Base-by-base conservation (phyloP, 2,329 filamentous ascomycete species). In the Aureobasidium sp. region DNA sequence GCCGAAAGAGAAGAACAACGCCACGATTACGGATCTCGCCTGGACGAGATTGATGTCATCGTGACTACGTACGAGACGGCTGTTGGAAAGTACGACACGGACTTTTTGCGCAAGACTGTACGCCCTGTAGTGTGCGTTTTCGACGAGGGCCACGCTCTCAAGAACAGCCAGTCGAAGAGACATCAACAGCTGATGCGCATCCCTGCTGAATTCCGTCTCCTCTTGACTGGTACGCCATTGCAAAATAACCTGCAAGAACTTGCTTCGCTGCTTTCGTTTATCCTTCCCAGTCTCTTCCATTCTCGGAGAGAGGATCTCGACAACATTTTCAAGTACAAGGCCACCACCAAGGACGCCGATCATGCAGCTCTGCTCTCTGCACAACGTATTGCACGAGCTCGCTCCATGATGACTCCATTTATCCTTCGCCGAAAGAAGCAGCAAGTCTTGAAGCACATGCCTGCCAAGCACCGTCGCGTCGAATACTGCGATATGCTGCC, bases 211-310 rank as follows among this genome's bases (percentile, higher is more conserved):
- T 97, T 94, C 81, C 87, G 91, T 65, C 83, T 99, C 56, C 81
- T 99, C 4, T 82, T 99, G 29, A 90, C 87, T 31, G 94, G 94
- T 45, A 99, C 94, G 0, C 94, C 94, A 0, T 82, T 99, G 1
- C 90, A 95, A 73, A 95, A 99, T 76, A 97, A 97, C 72, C 79
- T 99, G 22, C 87, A 93, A 71, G 94, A 99, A 76, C 84, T 99
- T 69, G 88, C 91, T 44, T 89, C 91, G 2, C 83, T 99, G 15
- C 83, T 99, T 14, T 90, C 88, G n/a, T 97, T 99, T 71, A 91
- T 99, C 69, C 88, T 97, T 74, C 94, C 94, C 0, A 78, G 84
- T 8, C 82, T 97, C 39, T 99, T 99, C 73, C 79, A 84, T 11
- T 45, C 51, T 1, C 83, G 87, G 39, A 85, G 88, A 68, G 87